Evolutionary conservation across 192 early-diverging fungal genomes (phyloP).

Genomic region (Allomyces macrogynus): DNA sequence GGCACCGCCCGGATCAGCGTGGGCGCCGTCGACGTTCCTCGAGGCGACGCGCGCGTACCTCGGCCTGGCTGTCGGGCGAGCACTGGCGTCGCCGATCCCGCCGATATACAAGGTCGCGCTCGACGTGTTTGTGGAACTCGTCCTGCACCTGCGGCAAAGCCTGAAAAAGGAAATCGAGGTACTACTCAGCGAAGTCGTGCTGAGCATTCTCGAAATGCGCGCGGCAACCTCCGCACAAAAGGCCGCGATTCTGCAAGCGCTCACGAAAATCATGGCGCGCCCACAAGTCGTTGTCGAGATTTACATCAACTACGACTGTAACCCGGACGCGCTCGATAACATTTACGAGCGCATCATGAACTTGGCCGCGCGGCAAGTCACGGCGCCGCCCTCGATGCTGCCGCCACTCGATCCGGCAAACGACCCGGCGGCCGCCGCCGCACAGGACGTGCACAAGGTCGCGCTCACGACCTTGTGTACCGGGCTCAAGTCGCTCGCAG

Average conservation of each 20-base stretch:
- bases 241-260: slow-evolving; percentile 44
- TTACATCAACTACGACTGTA: slow-evolving; percentile 89
- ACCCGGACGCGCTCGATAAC: slow-evolving; percentile 58
- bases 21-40: neutral
- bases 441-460: neutral
- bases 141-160: neutral
- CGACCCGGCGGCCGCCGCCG: too few relatives aligned
- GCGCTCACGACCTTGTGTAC: neutral
- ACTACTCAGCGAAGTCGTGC: slow-evolving; percentile 69
- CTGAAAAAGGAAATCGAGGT: slow-evolving; percentile 64
- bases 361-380: slow-evolving; percentile 29
- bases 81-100: slow-evolving; percentile 13
- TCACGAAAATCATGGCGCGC: slow-evolving; percentile 44
- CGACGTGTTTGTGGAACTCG: slow-evolving; percentile 41
- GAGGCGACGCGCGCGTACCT: neutral
- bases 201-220: slow-evolving; percentile 71
- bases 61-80: neutral
- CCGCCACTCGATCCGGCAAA: neutral
- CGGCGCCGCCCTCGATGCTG: neutral
- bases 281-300: slow-evolving; percentile 70
- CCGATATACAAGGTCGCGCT: slow-evolving; percentile 65
- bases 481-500: neutral
- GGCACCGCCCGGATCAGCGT: neutral
- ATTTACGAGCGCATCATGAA: slow-evolving; percentile 77
- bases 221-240: slow-evolving; percentile 43